Percentiles rank a stretch among this genome's conserved stretches.
Evolutionary conservation across 23 red algal species (phyloP).

Genomic region (Porphyridium purpureum): DNA sequence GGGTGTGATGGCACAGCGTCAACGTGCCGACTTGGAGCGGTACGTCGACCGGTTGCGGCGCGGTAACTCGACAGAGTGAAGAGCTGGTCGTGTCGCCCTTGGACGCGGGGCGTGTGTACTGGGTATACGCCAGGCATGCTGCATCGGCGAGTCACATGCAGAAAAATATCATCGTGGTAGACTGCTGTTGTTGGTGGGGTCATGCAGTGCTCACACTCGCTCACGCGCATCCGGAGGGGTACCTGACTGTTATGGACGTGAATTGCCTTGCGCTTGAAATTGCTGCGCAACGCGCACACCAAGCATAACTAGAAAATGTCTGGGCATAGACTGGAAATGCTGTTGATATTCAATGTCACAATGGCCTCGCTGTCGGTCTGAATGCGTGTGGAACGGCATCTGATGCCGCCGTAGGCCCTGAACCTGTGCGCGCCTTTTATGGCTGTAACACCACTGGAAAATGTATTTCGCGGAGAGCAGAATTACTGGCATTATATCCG

Average conservation of each 20-base stretch:
- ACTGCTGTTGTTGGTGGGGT: conserved; percentile 45
- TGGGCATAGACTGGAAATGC: conserved; percentile 5
- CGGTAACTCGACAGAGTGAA: too few relatives aligned
- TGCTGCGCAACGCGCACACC: conserved; percentile 9
- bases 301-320: conserved; percentile 13
- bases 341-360: conserved; percentile 8
- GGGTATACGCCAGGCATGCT: too few relatives aligned
- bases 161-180: too few relatives aligned
- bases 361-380: conserved; percentile 25
- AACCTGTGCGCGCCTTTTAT: conserved; percentile 16
- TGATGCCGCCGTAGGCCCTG: conserved; percentile 17
- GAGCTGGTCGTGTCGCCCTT: too few relatives aligned
- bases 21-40: too few relatives aligned
- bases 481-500: too few relatives aligned
- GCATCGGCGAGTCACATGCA: too few relatives aligned
- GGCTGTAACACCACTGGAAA: conserved; percentile 18
- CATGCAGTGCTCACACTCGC: conserved; percentile 29
- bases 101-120: too few relatives aligned
- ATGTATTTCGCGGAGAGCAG: conserved; percentile 10
- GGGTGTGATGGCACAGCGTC: too few relatives aligned
- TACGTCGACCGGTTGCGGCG: too few relatives aligned
- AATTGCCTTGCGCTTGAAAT: conserved; percentile 14
- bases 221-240: conserved; percentile 7
- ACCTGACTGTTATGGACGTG: conserved; percentile 15
- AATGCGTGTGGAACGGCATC: conserved; percentile 39